Conservation (phyloP, 2,329 filamentous ascomycete species). For the Paraphaeosphaeria sporulosa region DNA sequence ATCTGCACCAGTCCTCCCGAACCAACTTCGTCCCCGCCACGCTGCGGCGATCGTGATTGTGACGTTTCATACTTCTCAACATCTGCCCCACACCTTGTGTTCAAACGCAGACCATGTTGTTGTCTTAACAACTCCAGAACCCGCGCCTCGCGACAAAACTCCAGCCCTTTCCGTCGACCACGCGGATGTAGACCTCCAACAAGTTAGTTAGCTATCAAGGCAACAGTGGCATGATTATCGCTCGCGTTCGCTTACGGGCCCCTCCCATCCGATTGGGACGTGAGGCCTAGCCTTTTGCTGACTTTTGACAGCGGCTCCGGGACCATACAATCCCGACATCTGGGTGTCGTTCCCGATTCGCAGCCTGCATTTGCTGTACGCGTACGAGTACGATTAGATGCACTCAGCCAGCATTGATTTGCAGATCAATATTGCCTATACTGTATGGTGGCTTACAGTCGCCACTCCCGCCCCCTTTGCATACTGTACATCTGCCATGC, state of each 20-base stretch:
- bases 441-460: background rate
- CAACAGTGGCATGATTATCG: slow-evolving; percentile 1
- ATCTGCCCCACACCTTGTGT: background rate
- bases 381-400: background rate
- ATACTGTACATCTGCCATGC: background rate
- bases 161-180: background rate
- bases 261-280: slow-evolving; percentile 9
- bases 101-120: background rate
- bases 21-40: slow-evolving; percentile 4
- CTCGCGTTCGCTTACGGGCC: slow-evolving; percentile 8
- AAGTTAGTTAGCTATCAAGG: background rate
- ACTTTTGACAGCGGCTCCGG: slow-evolving; percentile 13
- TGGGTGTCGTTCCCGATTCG: slow-evolving; percentile 1
- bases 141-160: background rate
- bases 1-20: slow-evolving; percentile 12
- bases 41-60: slow-evolving; percentile 6
- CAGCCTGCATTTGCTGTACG: background rate
- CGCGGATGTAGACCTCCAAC: slow-evolving; percentile 1
- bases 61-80: slow-evolving; percentile 11
- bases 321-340: background rate
- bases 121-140: background rate
- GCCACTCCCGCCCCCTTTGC: background rate
- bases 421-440: background rate
- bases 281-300: slow-evolving; percentile 3
- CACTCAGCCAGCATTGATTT: background rate